Evolutionary conservation across 805 yeast genomes (phyloP).

Genomic region (Clavispora asparagi): DNA sequence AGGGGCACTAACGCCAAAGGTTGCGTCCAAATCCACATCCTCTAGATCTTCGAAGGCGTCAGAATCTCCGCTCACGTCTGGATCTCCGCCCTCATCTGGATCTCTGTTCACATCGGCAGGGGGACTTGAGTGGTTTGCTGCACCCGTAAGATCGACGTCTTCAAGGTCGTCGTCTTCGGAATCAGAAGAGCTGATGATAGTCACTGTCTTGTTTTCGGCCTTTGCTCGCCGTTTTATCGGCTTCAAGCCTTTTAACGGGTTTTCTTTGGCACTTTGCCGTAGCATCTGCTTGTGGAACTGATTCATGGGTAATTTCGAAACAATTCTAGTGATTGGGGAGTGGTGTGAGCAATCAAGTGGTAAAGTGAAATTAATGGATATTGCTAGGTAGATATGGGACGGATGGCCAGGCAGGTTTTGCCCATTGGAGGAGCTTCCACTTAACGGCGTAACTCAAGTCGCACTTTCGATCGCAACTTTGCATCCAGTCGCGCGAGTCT

Average conservation of each 20-base stretch:
- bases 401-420: too few relatives aligned
- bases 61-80: neutral
- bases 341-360: too few relatives aligned
- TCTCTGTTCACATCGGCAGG: neutral
- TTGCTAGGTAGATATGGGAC: too few relatives aligned
- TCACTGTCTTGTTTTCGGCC: neutral
- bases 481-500: too few relatives aligned
- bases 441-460: too few relatives aligned
- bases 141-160: conserved; percentile 13
- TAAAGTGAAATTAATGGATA: too few relatives aligned
- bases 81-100: neutral
- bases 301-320: neutral
- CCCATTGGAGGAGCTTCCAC: too few relatives aligned
- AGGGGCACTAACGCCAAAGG: conserved; percentile 2
- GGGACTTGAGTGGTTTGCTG: neutral
- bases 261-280: neutral
- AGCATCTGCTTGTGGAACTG: neutral
- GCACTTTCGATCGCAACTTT: too few relatives aligned
- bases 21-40: conserved; percentile 22
- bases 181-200: neutral
- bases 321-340: neutral
- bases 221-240: neutral
- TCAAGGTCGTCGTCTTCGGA: conserved; percentile 9
- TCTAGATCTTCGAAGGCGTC: conserved; percentile 24
- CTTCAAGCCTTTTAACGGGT: neutral